Conservation (phyloP, 73 alveolate species). For the Paramecium tetraurelia region DNA sequence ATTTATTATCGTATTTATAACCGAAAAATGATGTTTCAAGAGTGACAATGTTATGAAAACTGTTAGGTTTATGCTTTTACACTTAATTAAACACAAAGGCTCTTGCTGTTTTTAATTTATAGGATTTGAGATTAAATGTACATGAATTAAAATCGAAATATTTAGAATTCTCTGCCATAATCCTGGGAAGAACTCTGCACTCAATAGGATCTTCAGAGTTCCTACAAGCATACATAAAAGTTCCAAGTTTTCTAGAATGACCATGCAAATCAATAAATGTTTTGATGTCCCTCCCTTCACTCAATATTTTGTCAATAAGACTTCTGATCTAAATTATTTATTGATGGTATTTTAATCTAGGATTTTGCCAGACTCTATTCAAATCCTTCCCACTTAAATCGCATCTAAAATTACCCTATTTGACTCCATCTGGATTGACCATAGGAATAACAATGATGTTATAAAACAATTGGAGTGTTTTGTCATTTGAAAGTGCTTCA, state of each 20-base stretch:
- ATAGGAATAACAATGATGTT: slow-evolving; percentile 75
- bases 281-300: slow-evolving; percentile 71
- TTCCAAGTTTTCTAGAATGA: slow-evolving; percentile 82
- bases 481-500: not conserved
- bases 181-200: slow-evolving; percentile 54
- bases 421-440: slow-evolving; percentile 96
- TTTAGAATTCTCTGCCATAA: slow-evolving; percentile 8
- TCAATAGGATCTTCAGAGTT: slow-evolving; percentile 33
- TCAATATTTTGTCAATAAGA: slow-evolving; percentile 64
- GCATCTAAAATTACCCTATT: slow-evolving; percentile 88
- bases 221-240: slow-evolving; percentile 86
- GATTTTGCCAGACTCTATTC: slow-evolving; percentile 89
- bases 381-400: slow-evolving; percentile 88
- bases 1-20: not conserved
- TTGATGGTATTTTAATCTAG: slow-evolving; percentile 81
- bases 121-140: slow-evolving; percentile 39
- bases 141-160: slow-evolving; percentile 48
- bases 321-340: slow-evolving; percentile 75
- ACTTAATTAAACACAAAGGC: not conserved
- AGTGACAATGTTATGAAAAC: slow-evolving; percentile 43
- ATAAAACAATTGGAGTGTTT: not conserved
- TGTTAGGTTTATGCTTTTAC: not conserved
- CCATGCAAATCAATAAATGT: slow-evolving; percentile 91
- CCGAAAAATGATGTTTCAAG: slow-evolving; percentile 67
- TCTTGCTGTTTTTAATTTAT: slow-evolving; percentile 64